These are phyloP conservation scores for Ambrosia artemisiifolia DNA, from an alignment of 129 eudicot species.

Conservation along the genomic window DNA sequence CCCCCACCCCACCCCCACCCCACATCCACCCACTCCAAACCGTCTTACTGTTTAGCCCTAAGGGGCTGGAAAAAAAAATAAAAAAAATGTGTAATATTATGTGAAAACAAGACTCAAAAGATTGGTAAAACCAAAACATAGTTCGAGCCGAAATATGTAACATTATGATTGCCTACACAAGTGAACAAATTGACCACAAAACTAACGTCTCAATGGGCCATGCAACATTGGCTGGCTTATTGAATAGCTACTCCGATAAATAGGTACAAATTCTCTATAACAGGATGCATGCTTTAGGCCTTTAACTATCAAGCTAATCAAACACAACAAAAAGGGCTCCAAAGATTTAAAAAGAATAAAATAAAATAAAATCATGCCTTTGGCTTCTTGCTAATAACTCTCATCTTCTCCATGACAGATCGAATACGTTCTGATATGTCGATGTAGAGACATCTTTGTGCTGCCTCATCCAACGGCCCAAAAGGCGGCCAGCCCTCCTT, in stretches of 20 bases:
- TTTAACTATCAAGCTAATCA: neutral
- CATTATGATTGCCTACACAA: neutral
- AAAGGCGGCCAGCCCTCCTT: conserved; percentile 66
- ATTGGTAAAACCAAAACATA: too few relatives aligned
- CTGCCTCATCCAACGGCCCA: conserved; percentile 60
- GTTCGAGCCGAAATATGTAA: neutral
- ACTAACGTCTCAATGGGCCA: neutral
- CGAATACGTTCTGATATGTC: conserved; percentile 68
- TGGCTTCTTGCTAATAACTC: conserved; percentile 37
- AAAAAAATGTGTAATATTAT: too few relatives aligned
- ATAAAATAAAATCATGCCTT: conserved; percentile 12
- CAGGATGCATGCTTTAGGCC: neutral
- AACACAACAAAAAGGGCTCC: conserved; percentile 18
- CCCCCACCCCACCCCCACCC: too few relatives aligned
- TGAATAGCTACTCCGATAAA: neutral
- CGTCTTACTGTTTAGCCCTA: too few relatives aligned
- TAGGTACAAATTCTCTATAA: conserved; percentile 5
- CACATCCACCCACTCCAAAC: too few relatives aligned
- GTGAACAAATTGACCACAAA: neutral
- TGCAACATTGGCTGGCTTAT: conserved; percentile 10
- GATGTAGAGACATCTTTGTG: conserved; percentile 66
- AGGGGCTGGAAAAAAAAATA: too few relatives aligned
- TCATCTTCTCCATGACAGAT: conserved; percentile 62
- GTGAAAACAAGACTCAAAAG: too few relatives aligned
- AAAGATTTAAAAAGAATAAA: neutral